Evolutionary conservation across 805 yeast genomes (phyloP), one percentile per base, ranked within the genome.

Genomic region (Candida incommunis): DNA sequence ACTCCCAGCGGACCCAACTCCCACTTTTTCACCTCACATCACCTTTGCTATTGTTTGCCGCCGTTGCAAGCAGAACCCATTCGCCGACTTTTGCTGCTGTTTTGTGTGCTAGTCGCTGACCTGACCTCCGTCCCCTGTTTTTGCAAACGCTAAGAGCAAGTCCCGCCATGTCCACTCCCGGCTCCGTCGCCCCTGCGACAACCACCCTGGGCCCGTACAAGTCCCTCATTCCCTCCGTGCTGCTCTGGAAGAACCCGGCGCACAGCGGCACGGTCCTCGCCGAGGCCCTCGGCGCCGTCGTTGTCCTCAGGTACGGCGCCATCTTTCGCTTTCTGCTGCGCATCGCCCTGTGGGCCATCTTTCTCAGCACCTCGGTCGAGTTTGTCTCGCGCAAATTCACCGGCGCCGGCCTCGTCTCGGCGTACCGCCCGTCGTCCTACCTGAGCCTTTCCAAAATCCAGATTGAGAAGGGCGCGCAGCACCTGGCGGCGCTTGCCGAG

Each of bases 321-420:
- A 51, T 60, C 35, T 49, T 62, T 47, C 57, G 64, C 41, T 46
- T 53, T 29, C 51, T 52, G 23, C 50, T 62, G 49, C 51, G 56
- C 35, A 45, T 80, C 7, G n/a, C 37, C 7, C 37, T 31, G 18
- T 31, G 37, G 37, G 18, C 37, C 7, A 31, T 31, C 20, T 31
- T 31, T 18, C 5, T 31, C 7, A n/a, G 18, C 20, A 31, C 37
- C 20, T 11, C 37, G 5, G 37, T 31, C 20, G 37, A 31, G 37
- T 31, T 11, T 18, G 37, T 7, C 13, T 31, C 37, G 18, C 5
- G 81, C 59, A 55, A 76, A 40, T 64, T 81, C 52, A 72, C 83
- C 43, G 95, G 95, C 52, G 64, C 64, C 43, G 96, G 96, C 18
- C 71, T 88, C 50, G 80, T 90, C 49, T 74, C 87, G 49, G 75